Evolutionary conservation across 192 early-diverging fungal species (phyloP), one percentile per base, ranked within the genome.

Genomic region (Bifiguratus adelaidae): DNA sequence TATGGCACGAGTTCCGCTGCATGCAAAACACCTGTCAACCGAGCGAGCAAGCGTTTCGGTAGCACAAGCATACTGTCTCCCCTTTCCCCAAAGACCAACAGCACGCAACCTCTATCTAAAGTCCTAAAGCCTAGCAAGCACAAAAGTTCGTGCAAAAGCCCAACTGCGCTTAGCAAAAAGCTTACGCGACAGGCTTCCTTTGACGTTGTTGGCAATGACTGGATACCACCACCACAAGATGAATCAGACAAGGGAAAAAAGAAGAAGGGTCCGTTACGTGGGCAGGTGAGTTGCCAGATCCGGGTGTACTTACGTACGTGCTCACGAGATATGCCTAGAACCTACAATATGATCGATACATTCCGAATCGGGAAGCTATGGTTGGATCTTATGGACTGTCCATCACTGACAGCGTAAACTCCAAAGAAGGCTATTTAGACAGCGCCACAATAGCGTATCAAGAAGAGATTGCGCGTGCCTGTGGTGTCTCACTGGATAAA

Each of bases 311-410:
- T 16, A 29, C 15, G n/a, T 50, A 8, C 4, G 24, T 35, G n/a
- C 9, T 23, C 26, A 30, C 18, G 27, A 21, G 3, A 7, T 28
- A 0, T 38, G 7, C 35, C 19, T 60, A 82, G 67, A n/a, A n/a
- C n/a, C n/a, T n/a, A n/a, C n/a, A n/a, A n/a, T 78, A 80, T 55
- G 92, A 95, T 56, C 76, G 92, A 16, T 94, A 92, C 62, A 91
- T 95, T 48, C 91, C 92, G 1, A 86, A 72, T 49, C 78, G 86
- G 38, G 65, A 59, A 13, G 71, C 77, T 3, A 88, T 83, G 67
- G 71, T 85, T 38, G 54, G 78, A 27, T 58, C 74, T 0, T 79
- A 84, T 0, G 70, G 80, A 6, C 81, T 89, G 57, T 84, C 88
- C 60, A 86, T 83, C 47, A 53, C 43, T 18, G 45, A 53, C 48